phyloP scores from a whole-genome alignment of 176 grass and related monocot genomes.

The Oryza glaberrima region DNA sequence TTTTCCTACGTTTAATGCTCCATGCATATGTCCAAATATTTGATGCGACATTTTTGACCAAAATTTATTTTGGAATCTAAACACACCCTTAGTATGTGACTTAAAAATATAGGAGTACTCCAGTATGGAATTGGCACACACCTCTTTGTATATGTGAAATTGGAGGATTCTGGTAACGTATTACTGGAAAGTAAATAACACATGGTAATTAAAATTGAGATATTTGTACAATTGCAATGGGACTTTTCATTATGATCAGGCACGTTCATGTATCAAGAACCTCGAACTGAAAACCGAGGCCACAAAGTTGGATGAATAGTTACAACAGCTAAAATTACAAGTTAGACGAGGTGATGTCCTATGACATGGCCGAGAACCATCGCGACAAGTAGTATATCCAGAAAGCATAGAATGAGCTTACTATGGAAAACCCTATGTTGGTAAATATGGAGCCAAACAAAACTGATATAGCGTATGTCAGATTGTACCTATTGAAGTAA shows the following conservation, averaged over 20 bases:
- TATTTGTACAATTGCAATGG: background rate
- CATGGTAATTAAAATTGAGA: background rate
- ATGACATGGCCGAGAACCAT: background rate
- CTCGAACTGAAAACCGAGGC: background rate
- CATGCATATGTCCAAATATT: too few relatives aligned
- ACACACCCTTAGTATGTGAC: too few relatives aligned
- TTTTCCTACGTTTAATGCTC: too few relatives aligned
- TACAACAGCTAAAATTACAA: background rate
- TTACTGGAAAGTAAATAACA: background rate
- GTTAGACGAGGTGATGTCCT: background rate
- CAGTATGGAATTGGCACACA: background rate
- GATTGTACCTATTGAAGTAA: background rate
- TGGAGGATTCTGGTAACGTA: too few relatives aligned
- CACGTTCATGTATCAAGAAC: background rate
- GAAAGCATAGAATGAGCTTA: background rate
- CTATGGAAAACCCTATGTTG: constrained; percentile 8
- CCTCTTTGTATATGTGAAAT: background rate
- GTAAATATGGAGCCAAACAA: constrained; percentile 3
- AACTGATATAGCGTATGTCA: background rate
- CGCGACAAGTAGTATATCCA: background rate
- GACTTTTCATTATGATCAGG: background rate
- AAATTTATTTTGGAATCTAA: too few relatives aligned
- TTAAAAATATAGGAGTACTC: too few relatives aligned
- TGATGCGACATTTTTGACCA: too few relatives aligned
- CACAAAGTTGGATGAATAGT: background rate